Percentiles rank a stretch among this genome's conserved stretches.
These are phyloP conservation scores for Scenedesmus sp. DNA, from an alignment of 163 green algal genomes.

Conservation along the genomic window DNA sequence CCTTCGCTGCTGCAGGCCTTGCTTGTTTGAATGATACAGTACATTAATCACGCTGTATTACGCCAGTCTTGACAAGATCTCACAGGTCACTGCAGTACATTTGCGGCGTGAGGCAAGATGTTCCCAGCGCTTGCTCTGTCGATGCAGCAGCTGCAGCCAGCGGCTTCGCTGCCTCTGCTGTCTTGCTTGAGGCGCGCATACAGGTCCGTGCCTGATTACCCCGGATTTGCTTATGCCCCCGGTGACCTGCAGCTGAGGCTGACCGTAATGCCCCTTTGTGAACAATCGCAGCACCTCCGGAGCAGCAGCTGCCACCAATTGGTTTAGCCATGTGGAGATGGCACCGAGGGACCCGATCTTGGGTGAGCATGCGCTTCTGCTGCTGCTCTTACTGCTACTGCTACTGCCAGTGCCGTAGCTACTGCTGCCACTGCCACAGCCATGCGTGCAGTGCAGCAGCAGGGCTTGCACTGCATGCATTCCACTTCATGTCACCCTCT, in stretches of 20 bases:
- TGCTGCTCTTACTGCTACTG: neutral
- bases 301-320: constrained; percentile 19
- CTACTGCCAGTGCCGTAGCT: neutral
- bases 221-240: neutral
- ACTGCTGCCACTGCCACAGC: neutral
- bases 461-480: neutral
- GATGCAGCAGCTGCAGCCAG: constrained; percentile 36
- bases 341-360: constrained; percentile 89
- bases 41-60: too few species aligned
- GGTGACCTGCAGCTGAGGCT: neutral
- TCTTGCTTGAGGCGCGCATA: neutral
- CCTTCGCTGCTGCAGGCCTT: neutral
- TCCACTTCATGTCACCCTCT: neutral
- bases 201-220: neutral
- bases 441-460: neutral
- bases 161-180: neutral
- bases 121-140: neutral
- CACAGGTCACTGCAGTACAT: constrained; percentile 1
- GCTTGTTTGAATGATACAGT: neutral
- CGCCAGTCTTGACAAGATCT: neutral
- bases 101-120: constrained; percentile 10
- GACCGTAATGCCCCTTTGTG: neutral
- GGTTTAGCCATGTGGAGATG: constrained; percentile 54
- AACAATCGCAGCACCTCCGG: neutral
- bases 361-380: constrained; percentile 23